These are phyloP conservation scores for Chalciporus sp. DNA, from an alignment of 1,284 basidiomycete species.

Conservation along the genomic window DNA sequence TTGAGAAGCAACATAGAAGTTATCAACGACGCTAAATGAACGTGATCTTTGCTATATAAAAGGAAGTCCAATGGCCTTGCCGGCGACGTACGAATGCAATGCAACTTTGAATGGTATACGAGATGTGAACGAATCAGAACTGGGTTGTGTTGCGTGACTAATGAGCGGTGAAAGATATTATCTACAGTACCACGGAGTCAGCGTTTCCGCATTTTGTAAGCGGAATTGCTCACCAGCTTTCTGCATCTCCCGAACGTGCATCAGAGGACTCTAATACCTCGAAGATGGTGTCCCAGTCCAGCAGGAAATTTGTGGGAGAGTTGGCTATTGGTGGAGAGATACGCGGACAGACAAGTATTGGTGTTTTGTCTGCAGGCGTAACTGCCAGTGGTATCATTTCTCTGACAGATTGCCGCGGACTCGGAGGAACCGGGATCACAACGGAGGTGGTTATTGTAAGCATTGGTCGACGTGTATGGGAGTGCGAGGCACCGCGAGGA, in stretches of 20 bases:
- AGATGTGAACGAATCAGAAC: conserved; percentile 8
- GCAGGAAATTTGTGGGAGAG: conserved; percentile 25
- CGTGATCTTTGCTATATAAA: background rate
- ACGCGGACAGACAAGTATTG: conserved; percentile 10
- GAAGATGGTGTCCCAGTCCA: conserved; percentile 41
- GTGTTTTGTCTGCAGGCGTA: conserved; percentile 12
- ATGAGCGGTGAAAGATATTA: background rate
- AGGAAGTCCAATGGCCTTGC: conserved; percentile 10
- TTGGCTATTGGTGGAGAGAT: conserved; percentile 6
- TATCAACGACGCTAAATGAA: background rate
- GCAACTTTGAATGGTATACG: conserved; percentile 10
- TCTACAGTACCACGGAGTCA: conserved; percentile 6
- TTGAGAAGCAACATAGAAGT: background rate
- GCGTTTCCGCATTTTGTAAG: background rate
- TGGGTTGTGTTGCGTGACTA: background rate
- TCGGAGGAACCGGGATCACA: conserved; percentile 10
- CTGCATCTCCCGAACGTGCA: background rate
- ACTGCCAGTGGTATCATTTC: conserved; percentile 5
- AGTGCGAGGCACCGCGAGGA: conserved; percentile 13
- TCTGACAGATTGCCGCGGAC: conserved; percentile 9
- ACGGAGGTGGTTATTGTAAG: conserved; percentile 20
- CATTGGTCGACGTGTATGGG: conserved; percentile 11
- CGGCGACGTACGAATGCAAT: conserved; percentile 8
- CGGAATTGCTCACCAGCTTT: conserved; percentile 18
- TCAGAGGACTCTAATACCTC: conserved; percentile 27